Conservation (phyloP, 768 basidiomycete species). For the Cystoderma amianthinum region DNA sequence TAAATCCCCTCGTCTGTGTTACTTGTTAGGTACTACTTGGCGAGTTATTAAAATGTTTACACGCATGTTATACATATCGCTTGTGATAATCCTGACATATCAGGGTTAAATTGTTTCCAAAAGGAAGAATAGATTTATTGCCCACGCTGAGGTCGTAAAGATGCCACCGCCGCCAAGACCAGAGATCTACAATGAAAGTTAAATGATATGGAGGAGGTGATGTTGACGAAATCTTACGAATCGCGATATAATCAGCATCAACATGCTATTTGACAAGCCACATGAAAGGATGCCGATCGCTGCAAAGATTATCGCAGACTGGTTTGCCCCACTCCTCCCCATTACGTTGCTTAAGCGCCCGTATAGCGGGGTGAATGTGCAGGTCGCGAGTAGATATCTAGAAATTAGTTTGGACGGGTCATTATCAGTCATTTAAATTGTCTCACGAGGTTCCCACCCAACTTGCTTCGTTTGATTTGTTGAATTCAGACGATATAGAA, state of each 20-base stretch:
- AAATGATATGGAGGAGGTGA: neutral
- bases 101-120: neutral
- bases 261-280: constrained; percentile 66
- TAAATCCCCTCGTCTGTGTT: constrained; percentile 56
- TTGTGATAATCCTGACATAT: constrained; percentile 60
- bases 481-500: constrained; percentile 74
- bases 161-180: constrained; percentile 80
- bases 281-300: constrained; percentile 62
- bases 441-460: constrained; percentile 78
- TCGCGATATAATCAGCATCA: constrained; percentile 62
- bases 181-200: constrained; percentile 36
- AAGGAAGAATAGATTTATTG: constrained; percentile 5
- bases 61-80: constrained; percentile 75
- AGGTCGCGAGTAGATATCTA: constrained; percentile 72
- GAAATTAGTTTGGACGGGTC: neutral
- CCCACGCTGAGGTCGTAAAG: constrained; percentile 63
- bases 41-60: no score
- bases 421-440: no score
- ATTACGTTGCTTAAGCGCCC: constrained; percentile 77
- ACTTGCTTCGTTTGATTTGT: constrained; percentile 70
- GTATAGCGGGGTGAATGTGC: constrained; percentile 79
- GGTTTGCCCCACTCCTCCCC: constrained; percentile 65
- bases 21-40: no score
- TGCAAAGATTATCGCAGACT: constrained; percentile 53
- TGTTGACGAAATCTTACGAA: constrained; percentile 42